Conservation (phyloP, 768 basidiomycete genomes). For the Strobilomyces dryophilus region DNA sequence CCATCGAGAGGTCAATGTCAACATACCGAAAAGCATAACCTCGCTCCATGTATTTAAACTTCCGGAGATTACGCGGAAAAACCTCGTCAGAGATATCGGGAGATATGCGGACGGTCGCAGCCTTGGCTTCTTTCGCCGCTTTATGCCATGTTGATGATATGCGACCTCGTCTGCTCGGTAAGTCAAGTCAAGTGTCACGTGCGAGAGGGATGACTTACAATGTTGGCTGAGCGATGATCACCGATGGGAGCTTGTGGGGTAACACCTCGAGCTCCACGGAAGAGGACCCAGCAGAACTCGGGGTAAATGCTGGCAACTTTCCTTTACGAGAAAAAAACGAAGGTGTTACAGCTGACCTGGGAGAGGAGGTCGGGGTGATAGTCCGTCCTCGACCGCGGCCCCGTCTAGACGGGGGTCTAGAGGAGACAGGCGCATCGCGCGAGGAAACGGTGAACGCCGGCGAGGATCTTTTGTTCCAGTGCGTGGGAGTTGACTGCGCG, state of each 20-base stretch:
- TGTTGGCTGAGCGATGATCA: conserved; percentile 19
- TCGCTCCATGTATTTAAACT: conserved; percentile 52
- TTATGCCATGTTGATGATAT: conserved; percentile 31
- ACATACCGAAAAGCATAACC: conserved; percentile 45
- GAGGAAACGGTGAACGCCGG: conserved; percentile 8
- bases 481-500: conserved; percentile 3
- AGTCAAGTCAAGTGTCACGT: conserved; percentile 1
- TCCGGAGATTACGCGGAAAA: conserved; percentile 38
- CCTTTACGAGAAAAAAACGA: conserved; percentile 7
- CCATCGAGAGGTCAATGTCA: background rate
- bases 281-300: conserved; percentile 14
- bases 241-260: conserved; percentile 10
- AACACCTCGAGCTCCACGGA: conserved; percentile 1
- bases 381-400: conserved; percentile 3
- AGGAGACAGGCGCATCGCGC: conserved; percentile 14
- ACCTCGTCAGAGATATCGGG: conserved; percentile 33
- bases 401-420: conserved; percentile 8
- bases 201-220: conserved; percentile 12
- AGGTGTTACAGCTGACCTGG: background rate
- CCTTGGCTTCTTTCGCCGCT: conserved; percentile 21
- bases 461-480: conserved; percentile 8
- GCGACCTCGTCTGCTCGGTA: conserved; percentile 18
- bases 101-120: conserved; percentile 33
- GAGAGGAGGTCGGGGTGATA: conserved; percentile 8
- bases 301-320: background rate